Base-by-base conservation (phyloP, 352 stramenopile genomes). In the Phytophthora crassamura region DNA sequence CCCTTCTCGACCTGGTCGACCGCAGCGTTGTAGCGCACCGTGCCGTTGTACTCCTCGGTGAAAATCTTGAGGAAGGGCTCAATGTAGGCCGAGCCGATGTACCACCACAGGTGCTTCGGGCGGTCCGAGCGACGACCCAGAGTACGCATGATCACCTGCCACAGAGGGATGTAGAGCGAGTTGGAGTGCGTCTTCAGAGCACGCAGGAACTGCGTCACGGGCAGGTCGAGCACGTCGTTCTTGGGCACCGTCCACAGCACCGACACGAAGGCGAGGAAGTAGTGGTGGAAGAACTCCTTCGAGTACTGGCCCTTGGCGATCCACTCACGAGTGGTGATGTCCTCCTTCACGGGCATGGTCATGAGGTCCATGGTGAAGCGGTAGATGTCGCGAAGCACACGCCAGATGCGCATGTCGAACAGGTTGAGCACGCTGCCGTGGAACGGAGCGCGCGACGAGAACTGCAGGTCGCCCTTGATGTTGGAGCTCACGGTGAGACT, bases 181-280 rank as follows among this genome's bases (percentile, higher is more conserved):
- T 94, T 93, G 39, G 85, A 81, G 74, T 95, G 87, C 35, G 87
- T 93, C 80, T 93, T 93, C 45, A 95, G 83, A 60, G 85, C 93
- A 34, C 87, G 87, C 60, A 95, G 78, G 61, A 95, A 95, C 69
- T 95, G 87, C 58, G 85, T 89, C 34, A 85, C 87, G 2, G 87
- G 87, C 25, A 95, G 67, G 32, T 91, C 83, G 57, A 95, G 78
- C 51, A 95, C 87, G 56, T 95, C 85, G 54, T 89, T 43, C 75
- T 93, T 94, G 18, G 87, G 87, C 5, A 95, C 78, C 30, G 85
- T 95, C 87, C 87, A 95, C 45, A 95, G 72, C 63, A 95, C 94
- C 18, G 87, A 75, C n/a, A 91, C 86, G 65, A 95, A 95, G 41
- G 87, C 84, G 25, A 94, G 68, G 77, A 90, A 95, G 80, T 95